phyloP scores from a whole-genome alignment of 2,329 filamentous ascomycete genomes.

The Blastomyces gilchristii region DNA sequence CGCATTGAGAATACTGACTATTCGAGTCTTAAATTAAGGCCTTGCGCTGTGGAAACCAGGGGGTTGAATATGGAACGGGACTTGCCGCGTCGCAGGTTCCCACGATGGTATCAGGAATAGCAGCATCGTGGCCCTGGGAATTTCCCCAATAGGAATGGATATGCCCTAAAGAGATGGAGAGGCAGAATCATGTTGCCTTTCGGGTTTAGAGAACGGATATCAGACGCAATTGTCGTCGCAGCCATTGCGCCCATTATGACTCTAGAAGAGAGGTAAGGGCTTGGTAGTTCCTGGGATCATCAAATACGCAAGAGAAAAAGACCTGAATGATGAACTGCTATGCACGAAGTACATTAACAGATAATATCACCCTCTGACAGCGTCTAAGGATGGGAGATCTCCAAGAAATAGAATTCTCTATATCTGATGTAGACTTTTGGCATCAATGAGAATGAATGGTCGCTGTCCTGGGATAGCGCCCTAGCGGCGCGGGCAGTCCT shows the following conservation, averaged over 20 bases:
- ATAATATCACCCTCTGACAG: too few species aligned
- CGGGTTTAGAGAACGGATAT: neutral
- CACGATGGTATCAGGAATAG: neutral
- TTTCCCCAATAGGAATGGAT: neutral
- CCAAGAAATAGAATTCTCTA: too few species aligned
- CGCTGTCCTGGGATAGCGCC: too few species aligned
- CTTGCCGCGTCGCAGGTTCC: neutral
- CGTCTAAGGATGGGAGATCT: neutral
- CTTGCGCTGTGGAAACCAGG: neutral
- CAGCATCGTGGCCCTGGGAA: neutral
- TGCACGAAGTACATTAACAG: too few species aligned
- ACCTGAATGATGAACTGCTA: too few species aligned
- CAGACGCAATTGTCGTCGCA: slow-evolving; percentile 1
- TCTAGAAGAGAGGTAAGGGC: too few species aligned
- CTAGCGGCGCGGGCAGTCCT: too few species aligned
- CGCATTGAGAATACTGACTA: neutral
- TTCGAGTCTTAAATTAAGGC: slow-evolving; percentile 1
- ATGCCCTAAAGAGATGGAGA: neutral
- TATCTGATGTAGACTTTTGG: too few species aligned
- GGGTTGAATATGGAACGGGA: neutral
- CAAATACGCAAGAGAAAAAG: neutral
- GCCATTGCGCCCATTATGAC: neutral
- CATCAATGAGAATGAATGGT: too few species aligned
- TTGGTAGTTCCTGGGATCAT: neutral
- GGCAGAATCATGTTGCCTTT: neutral